Evolutionary conservation across 1,284 basidiomycete species (phyloP), one percentile per base, ranked within the genome.

Genomic region (Pascua sp.): DNA sequence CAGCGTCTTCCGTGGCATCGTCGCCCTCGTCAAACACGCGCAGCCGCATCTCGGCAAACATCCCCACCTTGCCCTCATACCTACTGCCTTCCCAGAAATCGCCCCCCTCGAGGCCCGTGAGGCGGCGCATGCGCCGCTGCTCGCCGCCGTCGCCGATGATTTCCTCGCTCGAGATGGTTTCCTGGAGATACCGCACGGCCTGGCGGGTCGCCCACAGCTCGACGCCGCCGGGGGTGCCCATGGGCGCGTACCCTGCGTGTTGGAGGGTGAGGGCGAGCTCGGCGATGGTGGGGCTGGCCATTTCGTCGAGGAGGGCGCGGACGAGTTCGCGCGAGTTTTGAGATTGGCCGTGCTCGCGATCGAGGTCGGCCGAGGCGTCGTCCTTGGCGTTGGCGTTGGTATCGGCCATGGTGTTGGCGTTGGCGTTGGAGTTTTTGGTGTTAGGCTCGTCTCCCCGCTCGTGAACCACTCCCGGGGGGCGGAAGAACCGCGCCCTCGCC

Each of bases 191-290:
- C 36, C 83, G 82, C 41, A 84, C 81, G 1, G 88, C 88, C 68
- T 90, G 87, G 4, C 73, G 72, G 0, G 89, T 91, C 1, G 88
- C 86, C 87, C 88, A 92, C 60, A 91, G 90, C 57, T 84, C 81
- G 5, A 87, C 76, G 1, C 42, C 51, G 12, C n/a, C 46, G 5
- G 16, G 38, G 5, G 24, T 42, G 9, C 32, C 52, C 39, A 32
- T 32, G 24, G 24, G 42, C 15, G 24, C 24, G 24, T 32, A 32
- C 24, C 24, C 24, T 32, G 24, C 24, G 24, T 10, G n/a, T n/a
- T 53, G 44, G 2, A 73, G 57, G 8, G 59, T 57, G 49, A 83
- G 81, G 49, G 77, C 75, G 48, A 90, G 81, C 56, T 87, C 86
- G 47, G 87, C 80, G 10, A 91, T 72, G 36, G 89, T 70, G 0